Evolutionary conservation across 768 basidiomycete genomes (phyloP), one percentile per base, ranked within the genome.

Genomic region (Naganishia vaughanmartiniae): DNA sequence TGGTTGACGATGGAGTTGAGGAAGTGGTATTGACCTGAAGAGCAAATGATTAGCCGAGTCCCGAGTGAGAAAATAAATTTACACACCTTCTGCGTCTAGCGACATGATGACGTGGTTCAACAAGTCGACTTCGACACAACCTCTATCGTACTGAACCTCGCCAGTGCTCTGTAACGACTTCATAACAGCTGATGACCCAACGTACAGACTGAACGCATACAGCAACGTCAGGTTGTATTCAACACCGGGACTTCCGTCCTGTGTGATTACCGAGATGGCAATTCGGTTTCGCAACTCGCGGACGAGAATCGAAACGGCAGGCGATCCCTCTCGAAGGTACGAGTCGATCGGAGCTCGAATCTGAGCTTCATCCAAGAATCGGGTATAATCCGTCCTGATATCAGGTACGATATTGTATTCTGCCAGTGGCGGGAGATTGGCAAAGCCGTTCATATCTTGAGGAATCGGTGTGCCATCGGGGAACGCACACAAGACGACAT

Each of bases 401-500:
- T 89, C 88, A 21, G 96, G 96, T 73, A 95, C 91, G 48, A 89
- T 89, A 3, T 92, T 91, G 89, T 93, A 93, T 81, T 95, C 93
- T 2, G 90, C 87, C 72, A 93, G 84, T 91, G 81, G 96, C 90
- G 70, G 96, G 1, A 81, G 73, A 24, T 79, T 78, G 4, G 74
- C 69, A 46, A 77, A 72, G 26, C 74, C 57, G 7, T 68, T 56
- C 34, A 72, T 45, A 31, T 72, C 71, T n/a, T 63, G 71, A 11
- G 67, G 93, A 33, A 96, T 87, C 53, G 87, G 82, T 72, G 91
- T 83, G 68, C 86, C 84, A 30, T 89, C 85, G 58, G 96, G 95
- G 86, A 94, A 98, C 33, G 96, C 95, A 80, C 91, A 90, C 73
- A 97, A 88, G 72, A 99, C 88, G 83, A 99, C 89, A 83, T 99